These are phyloP conservation scores for Sugiyamaella qingdaonensis DNA, from an alignment of 805 yeast genomes.

Conservation along the genomic window DNA sequence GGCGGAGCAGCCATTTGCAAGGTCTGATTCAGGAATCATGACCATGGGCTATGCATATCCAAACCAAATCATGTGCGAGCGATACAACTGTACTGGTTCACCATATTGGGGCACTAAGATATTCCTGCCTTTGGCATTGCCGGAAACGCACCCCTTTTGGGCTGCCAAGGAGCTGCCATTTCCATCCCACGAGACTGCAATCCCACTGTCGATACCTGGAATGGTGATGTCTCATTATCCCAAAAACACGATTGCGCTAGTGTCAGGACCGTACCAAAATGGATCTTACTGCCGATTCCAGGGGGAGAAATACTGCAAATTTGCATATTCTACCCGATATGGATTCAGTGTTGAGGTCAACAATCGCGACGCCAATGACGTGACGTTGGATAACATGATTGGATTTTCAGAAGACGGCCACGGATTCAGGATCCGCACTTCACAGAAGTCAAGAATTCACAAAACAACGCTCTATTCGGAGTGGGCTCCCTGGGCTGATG, in stretches of 20 bases:
- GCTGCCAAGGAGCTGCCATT: conserved; percentile 13
- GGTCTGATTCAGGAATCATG: conserved; percentile 18
- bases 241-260: conserved; percentile 13
- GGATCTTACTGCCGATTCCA: conserved; percentile 17
- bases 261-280: conserved; percentile 17
- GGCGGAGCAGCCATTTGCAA: conserved; percentile 22
- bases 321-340: conserved; percentile 19
- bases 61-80: conserved; percentile 21
- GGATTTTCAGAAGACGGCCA: conserved; percentile 20
- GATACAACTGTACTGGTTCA: conserved; percentile 23
- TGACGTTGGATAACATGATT: conserved; percentile 19
- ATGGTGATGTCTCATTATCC: conserved; percentile 17
- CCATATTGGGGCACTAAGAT: conserved; percentile 25
- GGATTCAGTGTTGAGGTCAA: conserved; percentile 15
- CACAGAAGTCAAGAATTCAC: conserved; percentile 9
- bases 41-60: conserved; percentile 24
- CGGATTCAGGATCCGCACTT: conserved; percentile 11
- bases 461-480: conserved; percentile 13
- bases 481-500: conserved; percentile 17
- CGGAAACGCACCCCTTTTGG: conserved; percentile 21
- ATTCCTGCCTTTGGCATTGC: conserved; percentile 19
- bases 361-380: conserved; percentile 12
- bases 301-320: conserved; percentile 22
- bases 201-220: conserved; percentile 13
- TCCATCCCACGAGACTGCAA: neutral